Percentiles rank a stretch among this genome's conserved stretches.
Conservation (phyloP, 192 early-diverging fungal genomes). For the Coemansia sp. region DNA sequence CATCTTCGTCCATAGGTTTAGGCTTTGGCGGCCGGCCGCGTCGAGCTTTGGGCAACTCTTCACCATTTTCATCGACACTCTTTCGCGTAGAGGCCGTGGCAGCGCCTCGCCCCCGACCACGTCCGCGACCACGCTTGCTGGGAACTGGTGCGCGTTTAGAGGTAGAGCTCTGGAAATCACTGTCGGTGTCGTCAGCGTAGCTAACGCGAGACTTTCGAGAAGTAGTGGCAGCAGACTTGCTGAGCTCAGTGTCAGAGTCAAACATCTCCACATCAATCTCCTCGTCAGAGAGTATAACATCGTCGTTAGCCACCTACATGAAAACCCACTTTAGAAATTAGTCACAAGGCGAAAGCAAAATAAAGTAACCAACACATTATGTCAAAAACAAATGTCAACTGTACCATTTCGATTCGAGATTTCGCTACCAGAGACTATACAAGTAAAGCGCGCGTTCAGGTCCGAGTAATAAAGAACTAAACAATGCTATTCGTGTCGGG, state of each 20-base stretch:
- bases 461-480: not conserved
- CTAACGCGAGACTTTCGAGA: constrained; percentile 16
- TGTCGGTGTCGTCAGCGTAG: constrained; percentile 34
- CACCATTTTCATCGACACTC: constrained; percentile 23
- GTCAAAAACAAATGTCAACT: constrained; percentile 5
- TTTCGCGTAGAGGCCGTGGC: constrained; percentile 13
- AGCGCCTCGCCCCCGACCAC: constrained; percentile 39
- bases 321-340: not conserved
- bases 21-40: constrained; percentile 50
- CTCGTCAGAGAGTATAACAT: constrained; percentile 52
- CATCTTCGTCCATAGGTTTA: constrained; percentile 5
- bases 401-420: constrained; percentile 7
- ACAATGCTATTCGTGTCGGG: not conserved
- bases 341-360: not conserved
- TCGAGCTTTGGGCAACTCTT: constrained; percentile 31
- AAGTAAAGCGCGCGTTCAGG: not conserved
- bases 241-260: constrained; percentile 57
- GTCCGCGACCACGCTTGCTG: constrained; percentile 44
- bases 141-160: constrained; percentile 35
- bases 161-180: constrained; percentile 41
- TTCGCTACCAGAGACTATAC: not conserved
- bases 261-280: constrained; percentile 60
- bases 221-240: constrained; percentile 22
- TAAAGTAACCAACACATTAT: not conserved
- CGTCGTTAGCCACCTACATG: constrained; percentile 15